Percentiles rank a stretch among this genome's conserved stretches.
Conservation (phyloP, 345 rosid genomes). For the Eucalyptus globulus region DNA sequence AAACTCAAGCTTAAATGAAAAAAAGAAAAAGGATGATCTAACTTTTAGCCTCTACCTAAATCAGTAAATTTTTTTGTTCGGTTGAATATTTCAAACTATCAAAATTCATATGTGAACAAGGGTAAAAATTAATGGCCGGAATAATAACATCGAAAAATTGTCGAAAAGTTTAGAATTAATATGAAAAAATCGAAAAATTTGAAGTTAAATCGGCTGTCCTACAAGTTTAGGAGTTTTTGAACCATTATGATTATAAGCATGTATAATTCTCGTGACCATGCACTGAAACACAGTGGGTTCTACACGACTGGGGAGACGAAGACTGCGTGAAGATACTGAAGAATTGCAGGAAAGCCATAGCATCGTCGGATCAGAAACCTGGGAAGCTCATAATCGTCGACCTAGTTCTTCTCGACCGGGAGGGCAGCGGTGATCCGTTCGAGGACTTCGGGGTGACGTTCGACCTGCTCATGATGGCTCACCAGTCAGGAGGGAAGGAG, state of each 20-base stretch:
- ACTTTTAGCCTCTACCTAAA: background rate
- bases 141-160: background rate
- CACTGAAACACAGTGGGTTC: background rate
- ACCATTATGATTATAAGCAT: background rate
- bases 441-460: background rate
- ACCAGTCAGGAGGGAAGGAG: conserved; percentile 1
- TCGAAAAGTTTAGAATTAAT: background rate
- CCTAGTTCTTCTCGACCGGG: background rate
- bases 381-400: conserved; percentile 12
- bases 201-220: fast-evolving
- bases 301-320: conserved; percentile 19
- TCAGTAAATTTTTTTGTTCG: background rate
- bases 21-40: background rate
- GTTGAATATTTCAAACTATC: background rate
- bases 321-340: conserved; percentile 7
- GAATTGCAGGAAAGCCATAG: conserved; percentile 7
- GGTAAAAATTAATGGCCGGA: background rate
- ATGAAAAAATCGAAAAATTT: background rate
- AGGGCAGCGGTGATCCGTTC: background rate
- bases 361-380: background rate
- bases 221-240: background rate
- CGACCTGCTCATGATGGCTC: conserved; percentile 17
- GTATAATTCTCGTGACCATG: background rate
- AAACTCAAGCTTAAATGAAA: background rate
- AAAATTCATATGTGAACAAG: background rate